Conservation (phyloP, 169 alveolate genomes). For the Pseudocohnilembus persalinus region DNA sequence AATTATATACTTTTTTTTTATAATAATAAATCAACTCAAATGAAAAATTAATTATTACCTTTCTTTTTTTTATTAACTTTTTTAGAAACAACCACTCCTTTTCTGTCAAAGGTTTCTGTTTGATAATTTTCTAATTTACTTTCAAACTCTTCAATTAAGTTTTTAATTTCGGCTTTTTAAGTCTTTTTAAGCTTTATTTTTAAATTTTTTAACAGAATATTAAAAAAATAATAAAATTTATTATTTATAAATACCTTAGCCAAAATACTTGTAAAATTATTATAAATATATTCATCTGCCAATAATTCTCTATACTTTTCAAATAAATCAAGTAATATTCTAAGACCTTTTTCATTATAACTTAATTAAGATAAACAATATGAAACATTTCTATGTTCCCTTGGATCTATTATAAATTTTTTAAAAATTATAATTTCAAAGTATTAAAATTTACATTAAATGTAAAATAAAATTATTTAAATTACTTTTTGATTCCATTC, state of each 20-base stretch:
- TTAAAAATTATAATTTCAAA: constrained; percentile 1
- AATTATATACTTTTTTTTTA: too few relatives aligned
- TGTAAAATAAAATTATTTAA: constrained; percentile 32
- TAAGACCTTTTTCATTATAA: constrained; percentile 62
- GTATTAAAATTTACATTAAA: constrained; percentile 13
- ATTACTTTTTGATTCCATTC: constrained; percentile 12
- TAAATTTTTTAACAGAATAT: background rate
- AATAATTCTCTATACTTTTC: constrained; percentile 62
- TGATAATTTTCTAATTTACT: background rate
- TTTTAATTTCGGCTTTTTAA: constrained; percentile 9
- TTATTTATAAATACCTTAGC: constrained; percentile 30
- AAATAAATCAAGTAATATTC: constrained; percentile 60
- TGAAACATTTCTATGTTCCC: constrained; percentile 65
- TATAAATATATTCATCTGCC: constrained; percentile 37
- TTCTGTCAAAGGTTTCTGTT: background rate
- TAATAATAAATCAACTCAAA: too few relatives aligned
- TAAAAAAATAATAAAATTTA: too few relatives aligned
- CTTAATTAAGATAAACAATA: constrained; percentile 60
- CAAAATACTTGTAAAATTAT: constrained; percentile 46
- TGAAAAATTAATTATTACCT: too few relatives aligned
- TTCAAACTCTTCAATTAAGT: constrained; percentile 21
- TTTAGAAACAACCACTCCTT: background rate
- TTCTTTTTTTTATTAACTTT: too few relatives aligned
- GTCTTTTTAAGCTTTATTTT: background rate
- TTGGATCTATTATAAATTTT: constrained; percentile 41